Base-by-base conservation (phyloP, 305 asterid species). In the Caryopteris hybrid region DNA sequence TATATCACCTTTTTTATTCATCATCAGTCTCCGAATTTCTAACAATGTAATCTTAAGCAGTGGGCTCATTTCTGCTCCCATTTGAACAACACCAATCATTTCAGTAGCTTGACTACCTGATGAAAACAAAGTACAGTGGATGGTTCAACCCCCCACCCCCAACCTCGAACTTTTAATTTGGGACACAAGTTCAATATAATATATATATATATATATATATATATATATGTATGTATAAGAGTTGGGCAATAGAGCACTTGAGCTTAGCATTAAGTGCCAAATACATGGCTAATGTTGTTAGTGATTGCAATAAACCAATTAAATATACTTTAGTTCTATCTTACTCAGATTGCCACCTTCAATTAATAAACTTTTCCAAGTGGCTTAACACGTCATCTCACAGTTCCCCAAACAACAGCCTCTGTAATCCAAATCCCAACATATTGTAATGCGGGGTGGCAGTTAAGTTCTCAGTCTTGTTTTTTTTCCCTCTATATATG, bases 321-420 rank as follows among this genome's bases (percentile, higher is more conserved):
- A 73, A 56, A 38, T 23, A 65, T 46, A 47, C 38, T 18, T 43
- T 36, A 36, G 33, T 72, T 51, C 23, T 68, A 18, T 61, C 74
- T 66, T 82, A 79, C 79, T 79, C 84, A 65, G 81, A 79, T 65
- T 77, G 74, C 72, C 87, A 79, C 81, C 70, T 69, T 69, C 41
- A 45, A 23, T 16, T 55, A 47, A 74, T 74, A 21, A 48, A 0
- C 76, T 58, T 79, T 77, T 66, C n/a, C 42, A 11, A 74, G 79
- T 77, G 80, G 60, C 52, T 23, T 60, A 74, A 74, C 77, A 76
- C 79, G 75, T 73, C 80, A 74, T 17, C 52, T 43, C 69, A 66
- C 73, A 5, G 69, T 66, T 65, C 67, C 54, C 51, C 66, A 69
- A 64, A 38, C 68, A 34, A 29, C 21, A 74, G 45, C 63, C 63